A percentile compares a stretch with the other conserved stretches of the same genome.
phyloP scores from a whole-genome alignment of 2,329 filamentous ascomycete species.

The Penicillium sclerotigenum region DNA sequence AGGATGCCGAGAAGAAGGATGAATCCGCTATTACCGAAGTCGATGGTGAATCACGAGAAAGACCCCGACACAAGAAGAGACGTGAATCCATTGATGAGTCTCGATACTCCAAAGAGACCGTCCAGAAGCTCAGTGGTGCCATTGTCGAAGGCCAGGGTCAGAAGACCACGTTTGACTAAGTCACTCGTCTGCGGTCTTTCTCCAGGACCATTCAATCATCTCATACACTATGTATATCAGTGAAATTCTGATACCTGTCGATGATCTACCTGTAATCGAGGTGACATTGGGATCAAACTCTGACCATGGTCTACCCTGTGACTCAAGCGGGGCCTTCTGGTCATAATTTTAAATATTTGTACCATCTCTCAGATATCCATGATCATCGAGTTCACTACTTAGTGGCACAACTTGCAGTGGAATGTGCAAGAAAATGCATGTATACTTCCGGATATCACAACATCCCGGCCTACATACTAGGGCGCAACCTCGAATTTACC shows the following conservation, averaged over 20 bases:
- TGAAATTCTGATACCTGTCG: background rate
- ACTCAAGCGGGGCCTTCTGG: background rate
- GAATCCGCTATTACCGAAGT: slow-evolving; percentile 21
- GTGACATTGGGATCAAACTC: background rate
- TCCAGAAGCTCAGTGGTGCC: slow-evolving; percentile 68
- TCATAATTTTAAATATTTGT: background rate
- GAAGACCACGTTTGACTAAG: slow-evolving; percentile 75
- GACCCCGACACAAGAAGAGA: slow-evolving; percentile 26
- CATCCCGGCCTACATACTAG: background rate
- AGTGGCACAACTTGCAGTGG: slow-evolving; percentile 1
- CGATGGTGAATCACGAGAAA: slow-evolving; percentile 25
- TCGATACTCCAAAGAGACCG: slow-evolving; percentile 50
- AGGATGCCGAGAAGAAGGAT: slow-evolving; percentile 54
- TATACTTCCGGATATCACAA: slow-evolving; percentile 9
- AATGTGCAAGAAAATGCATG: slow-evolving; percentile 1
- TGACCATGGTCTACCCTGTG: background rate
- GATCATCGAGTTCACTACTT: background rate
- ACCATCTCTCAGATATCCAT: background rate
- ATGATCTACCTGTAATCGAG: background rate
- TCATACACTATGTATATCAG: background rate
- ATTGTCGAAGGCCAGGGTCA: slow-evolving; percentile 76
- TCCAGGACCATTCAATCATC: background rate
- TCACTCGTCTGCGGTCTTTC: background rate
- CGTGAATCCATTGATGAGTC: slow-evolving; percentile 39
- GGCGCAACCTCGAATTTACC: background rate